A percentile compares a stretch with the other conserved stretches of the same genome.
These are phyloP conservation scores for Discostella stelligera DNA, from an alignment of 352 stramenopile species.

Conservation along the genomic window DNA sequence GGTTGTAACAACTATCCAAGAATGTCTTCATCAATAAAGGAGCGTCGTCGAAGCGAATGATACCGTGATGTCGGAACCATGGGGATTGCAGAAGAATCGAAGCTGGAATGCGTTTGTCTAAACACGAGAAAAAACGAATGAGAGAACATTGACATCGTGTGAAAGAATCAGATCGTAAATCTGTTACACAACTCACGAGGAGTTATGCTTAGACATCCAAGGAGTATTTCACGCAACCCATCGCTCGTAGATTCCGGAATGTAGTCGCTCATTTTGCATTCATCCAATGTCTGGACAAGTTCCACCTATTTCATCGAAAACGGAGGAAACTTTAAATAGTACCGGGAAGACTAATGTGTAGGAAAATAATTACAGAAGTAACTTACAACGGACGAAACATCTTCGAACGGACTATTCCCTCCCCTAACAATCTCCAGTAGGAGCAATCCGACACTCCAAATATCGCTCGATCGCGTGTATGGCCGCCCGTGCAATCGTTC, in stretches of 20 bases:
- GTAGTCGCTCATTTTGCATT: conserved; percentile 27
- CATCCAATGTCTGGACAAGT: conserved; percentile 41
- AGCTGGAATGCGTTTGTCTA: conserved; percentile 68
- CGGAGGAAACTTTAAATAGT: neutral
- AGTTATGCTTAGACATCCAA: conserved; percentile 51
- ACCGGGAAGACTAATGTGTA: neutral
- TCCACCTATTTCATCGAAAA: conserved; percentile 16
- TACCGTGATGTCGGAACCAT: conserved; percentile 56
- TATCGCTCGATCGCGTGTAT: conserved; percentile 83
- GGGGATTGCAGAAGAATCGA: conserved; percentile 61
- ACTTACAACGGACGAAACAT: conserved; percentile 53
- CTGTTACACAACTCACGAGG: conserved; percentile 42
- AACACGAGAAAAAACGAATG: neutral
- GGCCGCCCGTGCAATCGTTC: conserved; percentile 80
- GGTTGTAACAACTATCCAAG: conserved; percentile 12
- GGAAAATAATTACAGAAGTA: neutral
- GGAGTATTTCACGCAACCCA: conserved; percentile 54
- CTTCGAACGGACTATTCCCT: conserved; percentile 86
- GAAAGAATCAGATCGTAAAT: too few species aligned
- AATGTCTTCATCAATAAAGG: conserved; percentile 32
- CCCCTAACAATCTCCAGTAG: conserved; percentile 89
- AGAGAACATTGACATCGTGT: too few species aligned
- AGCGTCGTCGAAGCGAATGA: conserved; percentile 38
- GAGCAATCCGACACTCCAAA: conserved; percentile 87
- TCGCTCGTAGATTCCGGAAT: conserved; percentile 26